Conservation (phyloP, 768 basidiomycete genomes). For the Kwoniella bestiolae region DNA sequence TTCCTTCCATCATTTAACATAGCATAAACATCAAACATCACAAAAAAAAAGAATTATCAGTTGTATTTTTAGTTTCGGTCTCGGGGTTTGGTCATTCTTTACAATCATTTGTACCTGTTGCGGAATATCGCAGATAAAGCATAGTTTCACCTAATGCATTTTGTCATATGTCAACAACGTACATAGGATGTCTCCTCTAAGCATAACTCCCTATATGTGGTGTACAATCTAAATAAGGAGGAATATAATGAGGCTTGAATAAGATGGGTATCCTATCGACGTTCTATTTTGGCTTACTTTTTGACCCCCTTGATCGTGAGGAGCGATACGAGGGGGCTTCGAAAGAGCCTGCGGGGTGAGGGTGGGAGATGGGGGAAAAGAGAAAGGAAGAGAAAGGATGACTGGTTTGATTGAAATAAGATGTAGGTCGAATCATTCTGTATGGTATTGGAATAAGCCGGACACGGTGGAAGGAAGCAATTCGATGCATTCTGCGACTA, state of each 20-base stretch:
- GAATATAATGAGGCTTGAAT: constrained; percentile 46
- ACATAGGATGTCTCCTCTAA: constrained; percentile 46
- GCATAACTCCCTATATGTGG: constrained; percentile 47
- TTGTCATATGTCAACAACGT: constrained; percentile 15
- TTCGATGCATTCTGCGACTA: no score
- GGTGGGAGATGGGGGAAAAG: not conserved
- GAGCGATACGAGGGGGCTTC: constrained; percentile 52
- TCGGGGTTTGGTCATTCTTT: not conserved
- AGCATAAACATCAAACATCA: not conserved
- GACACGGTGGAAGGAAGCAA: no score
- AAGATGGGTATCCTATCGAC: constrained; percentile 11
- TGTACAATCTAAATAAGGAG: constrained; percentile 28
- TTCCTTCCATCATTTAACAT: not conserved
- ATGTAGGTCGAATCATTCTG: not conserved
- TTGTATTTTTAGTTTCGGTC: not conserved
- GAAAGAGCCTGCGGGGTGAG: constrained; percentile 46
- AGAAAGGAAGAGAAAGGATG: not conserved
- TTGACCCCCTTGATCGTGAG: constrained; percentile 52
- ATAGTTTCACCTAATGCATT: constrained; percentile 11
- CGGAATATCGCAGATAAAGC: not conserved
- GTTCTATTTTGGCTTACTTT: constrained; percentile 50
- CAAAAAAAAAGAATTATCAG: not conserved
- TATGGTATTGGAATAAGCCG: no score
- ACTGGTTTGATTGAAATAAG: not conserved
- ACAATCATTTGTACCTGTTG: constrained; percentile 9